Conservation (phyloP, 2,329 filamentous ascomycete genomes). For the Microcyclospora tardicrescens region DNA sequence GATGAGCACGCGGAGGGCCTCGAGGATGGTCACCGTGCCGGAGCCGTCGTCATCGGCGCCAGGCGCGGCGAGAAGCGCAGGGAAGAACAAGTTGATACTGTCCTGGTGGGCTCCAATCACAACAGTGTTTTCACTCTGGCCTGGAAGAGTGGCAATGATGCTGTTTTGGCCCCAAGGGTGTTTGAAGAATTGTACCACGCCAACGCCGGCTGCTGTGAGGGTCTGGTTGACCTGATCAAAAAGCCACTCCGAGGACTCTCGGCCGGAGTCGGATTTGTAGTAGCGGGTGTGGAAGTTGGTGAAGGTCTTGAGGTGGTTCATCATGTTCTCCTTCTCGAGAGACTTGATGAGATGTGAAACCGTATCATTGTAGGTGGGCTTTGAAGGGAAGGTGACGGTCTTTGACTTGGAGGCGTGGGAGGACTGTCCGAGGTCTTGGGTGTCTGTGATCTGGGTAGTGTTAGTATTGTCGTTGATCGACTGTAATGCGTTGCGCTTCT, state of each 20-base stretch:
- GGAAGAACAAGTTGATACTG: slow-evolving; percentile 85
- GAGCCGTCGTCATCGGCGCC: slow-evolving; percentile 88
- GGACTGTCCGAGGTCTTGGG: slow-evolving; percentile 34
- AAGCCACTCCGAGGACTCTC: slow-evolving; percentile 79
- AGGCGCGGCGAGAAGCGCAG: slow-evolving; percentile 69
- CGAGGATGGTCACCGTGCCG: slow-evolving; percentile 76
- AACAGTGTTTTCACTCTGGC: slow-evolving; percentile 68
- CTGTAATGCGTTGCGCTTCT: too few relatives aligned
- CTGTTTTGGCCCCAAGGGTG: slow-evolving; percentile 84
- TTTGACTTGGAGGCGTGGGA: slow-evolving; percentile 16
- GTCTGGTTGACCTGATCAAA: slow-evolving; percentile 59
- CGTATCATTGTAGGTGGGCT: slow-evolving; percentile 51
- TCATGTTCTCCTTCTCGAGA: slow-evolving; percentile 65
- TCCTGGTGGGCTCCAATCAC: slow-evolving; percentile 78
- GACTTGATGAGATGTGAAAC: slow-evolving; percentile 54
- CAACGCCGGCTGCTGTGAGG: slow-evolving; percentile 60
- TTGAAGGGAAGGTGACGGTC: slow-evolving; percentile 52
- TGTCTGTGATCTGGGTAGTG: slow-evolving; percentile 51
- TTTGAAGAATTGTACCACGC: slow-evolving; percentile 58
- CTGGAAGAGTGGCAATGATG: slow-evolving; percentile 84
- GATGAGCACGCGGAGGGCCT: slow-evolving; percentile 73
- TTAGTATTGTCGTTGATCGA: too few relatives aligned
- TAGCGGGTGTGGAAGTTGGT: slow-evolving; percentile 71
- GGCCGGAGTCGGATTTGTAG: slow-evolving; percentile 66
- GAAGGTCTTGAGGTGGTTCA: slow-evolving; percentile 62